A percentile compares a stretch with the other conserved stretches of the same genome.
Conservation (phyloP, 331 rosid species). For the Pyracantha coccinea region DNA sequence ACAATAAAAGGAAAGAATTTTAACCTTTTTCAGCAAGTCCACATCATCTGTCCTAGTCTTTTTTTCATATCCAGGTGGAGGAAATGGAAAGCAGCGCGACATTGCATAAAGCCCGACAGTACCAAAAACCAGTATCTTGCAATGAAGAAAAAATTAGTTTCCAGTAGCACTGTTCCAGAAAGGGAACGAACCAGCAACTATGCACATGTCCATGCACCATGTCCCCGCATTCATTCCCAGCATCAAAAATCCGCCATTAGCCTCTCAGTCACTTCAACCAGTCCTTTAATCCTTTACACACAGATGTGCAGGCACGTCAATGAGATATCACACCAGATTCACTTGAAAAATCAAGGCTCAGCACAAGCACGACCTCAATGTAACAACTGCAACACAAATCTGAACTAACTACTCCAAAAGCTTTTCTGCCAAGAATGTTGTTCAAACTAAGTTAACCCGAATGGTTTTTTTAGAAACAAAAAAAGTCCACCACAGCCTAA, state of each 20-base stretch:
- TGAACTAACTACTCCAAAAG: conserved; percentile 21
- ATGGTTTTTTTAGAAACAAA: conserved; percentile 26
- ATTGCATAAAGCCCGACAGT: conserved; percentile 64
- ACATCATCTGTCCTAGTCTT: conserved; percentile 53
- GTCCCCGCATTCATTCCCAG: conserved; percentile 86
- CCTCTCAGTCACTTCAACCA: conserved; percentile 21
- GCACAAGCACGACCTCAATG: conserved; percentile 10
- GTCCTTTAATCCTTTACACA: neutral
- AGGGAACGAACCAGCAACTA: conserved; percentile 79
- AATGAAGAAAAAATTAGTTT: conserved; percentile 41
- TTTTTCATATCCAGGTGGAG: conserved; percentile 91
- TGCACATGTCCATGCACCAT: conserved; percentile 99
- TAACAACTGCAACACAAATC: conserved; percentile 6
- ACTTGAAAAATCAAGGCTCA: neutral
- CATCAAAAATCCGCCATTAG: conserved; percentile 33
- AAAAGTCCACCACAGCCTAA: conserved; percentile 32
- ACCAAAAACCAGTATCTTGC: conserved; percentile 38
- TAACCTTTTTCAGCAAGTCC: conserved; percentile 66
- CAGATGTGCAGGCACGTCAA: neutral
- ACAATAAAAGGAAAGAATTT: conserved; percentile 17
- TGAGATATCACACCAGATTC: conserved; percentile 6
- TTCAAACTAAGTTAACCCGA: conserved; percentile 32
- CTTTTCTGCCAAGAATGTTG: conserved; percentile 13
- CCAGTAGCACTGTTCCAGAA: conserved; percentile 51
- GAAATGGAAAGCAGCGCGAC: conserved; percentile 99